Evolutionary conservation across 805 yeast genomes (phyloP), one percentile per base, ranked within the genome.

Genomic region (Yarrowia porcina): DNA sequence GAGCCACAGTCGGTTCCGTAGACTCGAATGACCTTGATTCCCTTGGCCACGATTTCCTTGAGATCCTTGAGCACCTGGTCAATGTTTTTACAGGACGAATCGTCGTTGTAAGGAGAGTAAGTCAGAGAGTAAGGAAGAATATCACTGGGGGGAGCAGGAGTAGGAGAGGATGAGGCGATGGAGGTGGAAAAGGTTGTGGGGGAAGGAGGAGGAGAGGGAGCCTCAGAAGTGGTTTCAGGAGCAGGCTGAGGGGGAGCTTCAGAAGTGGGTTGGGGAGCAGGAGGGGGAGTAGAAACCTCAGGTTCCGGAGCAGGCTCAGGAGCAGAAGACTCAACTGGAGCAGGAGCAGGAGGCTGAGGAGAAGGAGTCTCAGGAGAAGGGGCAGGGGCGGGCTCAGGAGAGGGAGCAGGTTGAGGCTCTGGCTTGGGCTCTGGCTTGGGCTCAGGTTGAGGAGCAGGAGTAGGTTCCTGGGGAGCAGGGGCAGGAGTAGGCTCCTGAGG

Each of bases 1-100:
- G 88, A 82, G 72, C 82, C 79, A 77, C 97, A 92, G 74, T 92
- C 97, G 64, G 89, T 87, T 68, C 96, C 96, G 72, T 92, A 92
- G 61, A 90, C 73, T 77, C 97, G 84, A 61, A 92, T 76, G 60
- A 81, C 81, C 39, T 75, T 71, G 69, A 91, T 85, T 63, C 90
- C 89, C 70, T 83, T 84, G 63, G 81, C 72, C 25, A 75, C 70
- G 69, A 92, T 88, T 65, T 76, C 69, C 30, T 76, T 67, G 64
- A 92, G 77, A 73, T 92, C 97, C 21, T 76, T 65, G 52, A 73
- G 64, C 45, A 92, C 88, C 13, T 81, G 71, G 63, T 70, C 76
- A 45, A 79, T 74, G 65, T 76, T 78, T 72, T 89, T 91, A 77
- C 97, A 91, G 2, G 82, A 66, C 33, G 86, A 82, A 70, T 83